Evolutionary conservation across 306 rosid species (phyloP), one percentile per base, ranked within the genome.

Genomic region (Fragaria nilgerrensis): DNA sequence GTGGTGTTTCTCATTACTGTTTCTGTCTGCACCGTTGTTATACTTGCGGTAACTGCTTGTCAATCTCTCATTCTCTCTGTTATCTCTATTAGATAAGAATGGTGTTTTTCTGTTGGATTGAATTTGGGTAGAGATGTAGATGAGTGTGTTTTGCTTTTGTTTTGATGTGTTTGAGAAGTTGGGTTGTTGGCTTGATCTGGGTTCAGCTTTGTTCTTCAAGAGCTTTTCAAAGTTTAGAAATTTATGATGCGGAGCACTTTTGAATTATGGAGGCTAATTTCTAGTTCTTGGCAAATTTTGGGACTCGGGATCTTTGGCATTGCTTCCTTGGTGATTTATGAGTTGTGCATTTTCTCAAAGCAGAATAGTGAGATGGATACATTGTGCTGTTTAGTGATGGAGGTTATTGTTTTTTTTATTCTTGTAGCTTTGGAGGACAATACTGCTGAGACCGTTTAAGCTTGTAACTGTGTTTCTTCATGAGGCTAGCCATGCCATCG

Each of bases 401-500:
- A 4, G 70, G 3, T 65, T 25, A 16, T 36, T 39, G 53, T 1
- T 50, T 9, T 48, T 68, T 16, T 62, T 14, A 71, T 79, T 37
- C 14, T 67, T 86, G 86, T 77, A 90, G 95, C 82, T 90, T 25
- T 86, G 95, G 92, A 85, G 95, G 85, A 90, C 90, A 10, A 74
- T 90, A 37, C 65, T 90, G 76, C 87, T 90, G 73, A 86, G 81
- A 67, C 94, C 94, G 2, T 90, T 90, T 73, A 90, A 90, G 82
- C 95, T 90, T 70, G 82, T 90, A 22, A 85, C 95, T 1, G 89
- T 88, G 49, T 90, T 90, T 83, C 85, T 90, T 76, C 95, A 90
- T 19, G 90, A 90, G 79, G 86, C 92, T 13, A 90, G 95, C 84
- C 92, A 90, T 63, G 94, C 95, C 0, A 78, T 90, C 62, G 92